A percentile compares a stretch with the other conserved stretches of the same genome.
phyloP scores from a whole-genome alignment of 1,139 yeast genomes.

The Saccharomycopsis hybrid region DNA sequence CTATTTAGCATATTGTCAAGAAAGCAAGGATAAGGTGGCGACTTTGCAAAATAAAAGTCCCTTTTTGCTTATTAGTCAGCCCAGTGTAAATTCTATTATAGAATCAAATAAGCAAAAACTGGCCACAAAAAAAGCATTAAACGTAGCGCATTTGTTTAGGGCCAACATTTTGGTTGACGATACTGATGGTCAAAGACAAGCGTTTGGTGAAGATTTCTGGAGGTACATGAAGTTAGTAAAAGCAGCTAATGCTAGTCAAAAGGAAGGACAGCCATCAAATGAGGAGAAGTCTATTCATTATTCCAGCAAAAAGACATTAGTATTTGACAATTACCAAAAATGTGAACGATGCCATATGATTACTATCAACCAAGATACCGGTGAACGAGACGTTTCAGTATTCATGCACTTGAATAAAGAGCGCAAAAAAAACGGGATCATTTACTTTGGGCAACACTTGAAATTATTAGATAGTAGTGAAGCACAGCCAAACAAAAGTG shows the following conservation, averaged over 20 bases:
- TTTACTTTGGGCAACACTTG: slow-evolving; percentile 27
- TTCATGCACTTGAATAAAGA: slow-evolving; percentile 23
- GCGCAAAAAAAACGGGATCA: slow-evolving; percentile 26
- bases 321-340: slow-evolving; percentile 24
- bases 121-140: slow-evolving; percentile 9
- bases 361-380: slow-evolving; percentile 32
- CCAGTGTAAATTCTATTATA: slow-evolving; percentile 25
- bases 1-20: slow-evolving; percentile 7
- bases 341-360: slow-evolving; percentile 39
- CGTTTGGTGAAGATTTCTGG: neutral
- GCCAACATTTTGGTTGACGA: slow-evolving; percentile 32
- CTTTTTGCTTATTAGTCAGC: slow-evolving; percentile 29
- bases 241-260: slow-evolving; percentile 16
- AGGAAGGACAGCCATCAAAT: neutral
- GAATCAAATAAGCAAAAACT: slow-evolving; percentile 3
- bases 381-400: slow-evolving; percentile 25
- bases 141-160: slow-evolving; percentile 29
- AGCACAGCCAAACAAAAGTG: neutral
- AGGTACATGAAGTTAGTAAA: slow-evolving; percentile 20
- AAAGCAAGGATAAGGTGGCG: slow-evolving; percentile 8
- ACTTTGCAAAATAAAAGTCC: slow-evolving; percentile 34
- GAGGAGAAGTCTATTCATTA: too few relatives aligned
- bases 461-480: slow-evolving; percentile 8
- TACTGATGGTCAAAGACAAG: slow-evolving; percentile 29
- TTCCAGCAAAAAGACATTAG: neutral